These are phyloP conservation scores for Oryza officinalis DNA, from an alignment of 176 grass and related monocot species.

Conservation along the genomic window DNA sequence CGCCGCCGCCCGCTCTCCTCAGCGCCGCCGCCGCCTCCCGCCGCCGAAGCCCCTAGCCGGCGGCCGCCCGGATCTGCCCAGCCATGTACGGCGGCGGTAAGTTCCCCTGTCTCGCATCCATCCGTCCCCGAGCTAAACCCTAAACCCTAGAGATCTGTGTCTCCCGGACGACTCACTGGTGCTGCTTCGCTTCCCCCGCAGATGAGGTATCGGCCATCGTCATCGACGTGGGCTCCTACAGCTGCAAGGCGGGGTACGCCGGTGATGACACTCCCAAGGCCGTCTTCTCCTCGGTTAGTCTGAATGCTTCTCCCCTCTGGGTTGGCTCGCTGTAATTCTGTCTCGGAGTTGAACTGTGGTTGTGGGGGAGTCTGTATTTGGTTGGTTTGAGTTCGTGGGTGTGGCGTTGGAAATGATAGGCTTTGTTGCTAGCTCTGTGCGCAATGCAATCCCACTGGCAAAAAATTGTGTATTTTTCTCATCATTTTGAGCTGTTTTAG, in stretches of 20 bases:
- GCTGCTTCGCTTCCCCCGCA: constrained; percentile 27
- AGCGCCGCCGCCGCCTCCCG: background rate
- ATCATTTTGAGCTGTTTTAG: background rate
- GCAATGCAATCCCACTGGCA: background rate
- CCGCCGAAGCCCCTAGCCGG: background rate
- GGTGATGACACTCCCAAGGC: constrained; percentile 97
- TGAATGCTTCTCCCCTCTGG: background rate
- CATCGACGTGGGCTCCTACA: constrained; percentile 92
- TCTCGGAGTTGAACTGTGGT: background rate
- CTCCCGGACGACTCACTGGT: background rate
- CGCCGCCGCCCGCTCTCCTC: background rate
- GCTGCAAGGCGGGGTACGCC: constrained; percentile 97
- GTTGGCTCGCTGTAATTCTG: background rate
- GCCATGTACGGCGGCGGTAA: constrained; percentile 98
- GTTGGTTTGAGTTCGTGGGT: background rate
- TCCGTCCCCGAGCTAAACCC: constrained; percentile 18
- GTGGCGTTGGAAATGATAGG: background rate
- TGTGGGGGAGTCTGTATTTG: background rate
- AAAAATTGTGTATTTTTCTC: background rate
- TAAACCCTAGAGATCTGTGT: constrained; percentile 46
- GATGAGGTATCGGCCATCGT: constrained; percentile 99
- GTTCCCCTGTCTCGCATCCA: constrained; percentile 20
- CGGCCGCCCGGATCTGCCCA: constrained; percentile 28
- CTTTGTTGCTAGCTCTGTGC: background rate
- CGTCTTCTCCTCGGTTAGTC: constrained; percentile 88